Evolutionary conservation across 225 moss, liverwort and hornwort genomes (phyloP).

Genomic region (Physcomitrium patens): DNA sequence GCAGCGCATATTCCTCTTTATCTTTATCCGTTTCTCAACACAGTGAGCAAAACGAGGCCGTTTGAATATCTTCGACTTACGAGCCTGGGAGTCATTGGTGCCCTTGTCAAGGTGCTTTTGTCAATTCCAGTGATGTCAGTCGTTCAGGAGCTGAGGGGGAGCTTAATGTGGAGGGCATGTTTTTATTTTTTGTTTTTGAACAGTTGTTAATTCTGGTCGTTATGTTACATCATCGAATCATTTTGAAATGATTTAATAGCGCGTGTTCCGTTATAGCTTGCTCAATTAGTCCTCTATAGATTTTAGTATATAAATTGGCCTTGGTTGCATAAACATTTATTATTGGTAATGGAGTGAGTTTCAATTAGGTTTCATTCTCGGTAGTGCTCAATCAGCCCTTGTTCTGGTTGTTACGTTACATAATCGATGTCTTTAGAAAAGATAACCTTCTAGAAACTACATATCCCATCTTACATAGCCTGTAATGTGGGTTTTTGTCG

Average conservation of each 20-base stretch:
- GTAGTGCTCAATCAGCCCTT: no score
- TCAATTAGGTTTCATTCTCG: no score
- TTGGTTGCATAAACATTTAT: not conserved
- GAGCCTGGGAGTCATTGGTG: slow-evolving; percentile 98
- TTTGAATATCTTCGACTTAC: slow-evolving; percentile 98
- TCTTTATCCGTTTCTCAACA: slow-evolving; percentile 97
- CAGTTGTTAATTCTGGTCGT: slow-evolving; percentile 1
- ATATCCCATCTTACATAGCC: not conserved
- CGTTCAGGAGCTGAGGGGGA: not conserved
- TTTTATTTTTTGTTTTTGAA: not conserved
- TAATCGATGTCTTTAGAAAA: no score
- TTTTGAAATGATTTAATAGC: slow-evolving; percentile 14
- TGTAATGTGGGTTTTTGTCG: not conserved
- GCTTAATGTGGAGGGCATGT: not conserved
- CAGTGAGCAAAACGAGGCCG: slow-evolving; percentile 95
- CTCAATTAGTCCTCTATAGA: not conserved
- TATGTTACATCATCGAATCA: not conserved
- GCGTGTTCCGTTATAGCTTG: slow-evolving; percentile 6
- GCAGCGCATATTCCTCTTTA: slow-evolving; percentile 99
- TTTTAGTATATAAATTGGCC: slow-evolving; percentile 10
- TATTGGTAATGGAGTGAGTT: no score
- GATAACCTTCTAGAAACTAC: no score
- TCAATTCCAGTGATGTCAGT: not conserved
- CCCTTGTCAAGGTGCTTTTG: slow-evolving; percentile 79
- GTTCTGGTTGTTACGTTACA: no score